Percentiles rank a stretch among this genome's conserved stretches.
phyloP scores from a whole-genome alignment of 140 eudicot genomes.

The Ambrosia hybrid region DNA sequence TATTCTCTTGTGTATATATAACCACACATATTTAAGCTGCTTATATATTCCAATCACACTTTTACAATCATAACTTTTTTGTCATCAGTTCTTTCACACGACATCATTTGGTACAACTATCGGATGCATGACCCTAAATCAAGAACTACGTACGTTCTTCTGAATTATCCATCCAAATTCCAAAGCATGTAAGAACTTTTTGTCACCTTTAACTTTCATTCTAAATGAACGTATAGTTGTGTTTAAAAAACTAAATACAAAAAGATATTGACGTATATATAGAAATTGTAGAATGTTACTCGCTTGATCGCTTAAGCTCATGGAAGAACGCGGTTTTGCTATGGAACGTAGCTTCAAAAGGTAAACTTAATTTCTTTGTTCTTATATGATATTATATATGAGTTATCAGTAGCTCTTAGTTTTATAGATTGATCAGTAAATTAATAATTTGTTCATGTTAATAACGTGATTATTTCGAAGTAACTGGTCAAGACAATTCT shows the following conservation, averaged over 20 bases:
- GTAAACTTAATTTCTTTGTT: background rate
- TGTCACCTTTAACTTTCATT: background rate
- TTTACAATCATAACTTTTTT: too few relatives aligned
- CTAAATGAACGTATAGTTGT: background rate
- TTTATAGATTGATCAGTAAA: too few relatives aligned
- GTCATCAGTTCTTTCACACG: too few relatives aligned
- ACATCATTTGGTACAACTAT: too few relatives aligned
- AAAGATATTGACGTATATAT: background rate
- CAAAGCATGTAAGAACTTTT: background rate
- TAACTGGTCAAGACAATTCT: too few relatives aligned
- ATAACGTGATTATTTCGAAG: too few relatives aligned
- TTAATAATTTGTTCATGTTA: too few relatives aligned
- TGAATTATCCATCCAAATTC: too few relatives aligned
- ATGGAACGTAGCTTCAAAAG: constrained; percentile 38
- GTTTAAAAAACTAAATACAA: background rate
- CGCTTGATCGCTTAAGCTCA: constrained; percentile 14
- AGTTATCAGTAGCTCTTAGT: background rate
- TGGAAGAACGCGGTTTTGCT: constrained; percentile 30
- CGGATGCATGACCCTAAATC: background rate
- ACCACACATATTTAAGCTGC: background rate
- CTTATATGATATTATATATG: background rate
- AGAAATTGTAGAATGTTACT: background rate
- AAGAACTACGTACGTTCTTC: background rate
- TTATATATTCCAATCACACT: constrained; percentile 3
- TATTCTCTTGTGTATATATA: constrained; percentile 2